Percentiles rank a stretch among this genome's conserved stretches.
Evolutionary conservation across 2,329 filamentous ascomycete genomes (phyloP).

Genomic region (Aspergillus ibericus): DNA sequence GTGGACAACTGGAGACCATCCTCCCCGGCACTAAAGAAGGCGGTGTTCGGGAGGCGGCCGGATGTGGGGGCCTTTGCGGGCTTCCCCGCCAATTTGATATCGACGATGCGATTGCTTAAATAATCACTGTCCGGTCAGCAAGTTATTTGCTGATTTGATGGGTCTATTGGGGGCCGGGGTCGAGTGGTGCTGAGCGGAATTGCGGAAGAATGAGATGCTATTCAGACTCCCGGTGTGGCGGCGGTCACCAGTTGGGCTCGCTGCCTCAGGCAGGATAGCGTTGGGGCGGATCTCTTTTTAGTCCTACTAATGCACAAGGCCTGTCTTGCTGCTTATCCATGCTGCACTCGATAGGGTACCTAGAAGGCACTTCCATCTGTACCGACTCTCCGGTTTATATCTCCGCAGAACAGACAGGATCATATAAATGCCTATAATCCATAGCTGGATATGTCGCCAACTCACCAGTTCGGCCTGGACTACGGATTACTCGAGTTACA

Average conservation of each 20-base stretch:
- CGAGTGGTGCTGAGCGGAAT: not conserved
- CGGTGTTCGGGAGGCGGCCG: slow-evolving; percentile 26
- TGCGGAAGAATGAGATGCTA: too few species aligned
- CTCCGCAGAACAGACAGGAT: too few species aligned
- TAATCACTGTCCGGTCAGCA: not conserved
- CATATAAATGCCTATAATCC: too few species aligned
- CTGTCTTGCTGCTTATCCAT: too few species aligned
- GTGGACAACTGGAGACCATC: not conserved
- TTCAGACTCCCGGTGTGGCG: not conserved
- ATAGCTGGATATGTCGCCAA: too few species aligned
- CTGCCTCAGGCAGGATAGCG: not conserved
- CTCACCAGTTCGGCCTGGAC: too few species aligned
- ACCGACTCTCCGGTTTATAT: too few species aligned
- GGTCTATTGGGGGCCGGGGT: not conserved
- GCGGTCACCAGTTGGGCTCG: not conserved
- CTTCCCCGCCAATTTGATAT: slow-evolving; percentile 19
- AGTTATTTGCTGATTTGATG: not conserved
- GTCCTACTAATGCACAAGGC: too few species aligned
- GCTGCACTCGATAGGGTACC: too few species aligned
- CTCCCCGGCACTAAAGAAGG: slow-evolving; percentile 21
- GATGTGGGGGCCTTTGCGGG: slow-evolving; percentile 22
- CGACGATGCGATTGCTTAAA: not conserved
- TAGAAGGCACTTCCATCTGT: too few species aligned
- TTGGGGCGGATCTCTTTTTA: not conserved
- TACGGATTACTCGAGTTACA: too few species aligned